These are phyloP conservation scores for Ormosia emarginata DNA, from an alignment of 306 rosid genomes.

Conservation along the genomic window DNA sequence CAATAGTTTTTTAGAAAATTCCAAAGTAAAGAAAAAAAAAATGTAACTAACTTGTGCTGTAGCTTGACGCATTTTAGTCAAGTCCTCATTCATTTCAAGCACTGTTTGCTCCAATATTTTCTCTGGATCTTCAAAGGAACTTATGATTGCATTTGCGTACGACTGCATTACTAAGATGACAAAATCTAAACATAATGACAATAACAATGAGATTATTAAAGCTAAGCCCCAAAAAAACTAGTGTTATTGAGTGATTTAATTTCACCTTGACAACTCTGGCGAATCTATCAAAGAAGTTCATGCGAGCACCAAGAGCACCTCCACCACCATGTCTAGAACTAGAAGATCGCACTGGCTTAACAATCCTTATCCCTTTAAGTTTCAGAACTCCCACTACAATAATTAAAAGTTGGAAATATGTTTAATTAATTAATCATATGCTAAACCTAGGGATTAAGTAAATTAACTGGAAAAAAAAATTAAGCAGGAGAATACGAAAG, in stretches of 20 bases:
- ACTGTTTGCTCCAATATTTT: conserved; percentile 93
- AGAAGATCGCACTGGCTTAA: conserved; percentile 30
- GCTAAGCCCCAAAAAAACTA: background rate
- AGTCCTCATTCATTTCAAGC: conserved; percentile 93
- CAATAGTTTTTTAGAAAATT: background rate
- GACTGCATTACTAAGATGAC: conserved; percentile 60
- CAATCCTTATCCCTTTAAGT: conserved; percentile 39
- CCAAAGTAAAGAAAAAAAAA: background rate
- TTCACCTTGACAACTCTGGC: conserved; percentile 87
- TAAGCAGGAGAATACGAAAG: background rate
- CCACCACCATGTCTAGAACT: conserved; percentile 42
- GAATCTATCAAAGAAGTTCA: conserved; percentile 88
- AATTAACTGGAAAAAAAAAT: background rate
- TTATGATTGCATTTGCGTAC: conserved; percentile 85
- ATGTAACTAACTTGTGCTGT: conserved; percentile 80
- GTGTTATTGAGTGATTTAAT: conserved; percentile 16
- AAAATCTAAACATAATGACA: conserved; percentile 29
- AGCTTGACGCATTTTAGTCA: conserved; percentile 97
- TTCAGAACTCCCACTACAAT: conserved; percentile 31
- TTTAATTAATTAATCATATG: background rate
- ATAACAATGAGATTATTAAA: conserved; percentile 24
- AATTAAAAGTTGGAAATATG: background rate
- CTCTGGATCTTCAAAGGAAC: conserved; percentile 95
- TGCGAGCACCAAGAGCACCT: conserved; percentile 72
- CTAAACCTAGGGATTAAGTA: background rate